Conservation (phyloP, 345 rosid genomes). For the Hibiscus syriacus region DNA sequence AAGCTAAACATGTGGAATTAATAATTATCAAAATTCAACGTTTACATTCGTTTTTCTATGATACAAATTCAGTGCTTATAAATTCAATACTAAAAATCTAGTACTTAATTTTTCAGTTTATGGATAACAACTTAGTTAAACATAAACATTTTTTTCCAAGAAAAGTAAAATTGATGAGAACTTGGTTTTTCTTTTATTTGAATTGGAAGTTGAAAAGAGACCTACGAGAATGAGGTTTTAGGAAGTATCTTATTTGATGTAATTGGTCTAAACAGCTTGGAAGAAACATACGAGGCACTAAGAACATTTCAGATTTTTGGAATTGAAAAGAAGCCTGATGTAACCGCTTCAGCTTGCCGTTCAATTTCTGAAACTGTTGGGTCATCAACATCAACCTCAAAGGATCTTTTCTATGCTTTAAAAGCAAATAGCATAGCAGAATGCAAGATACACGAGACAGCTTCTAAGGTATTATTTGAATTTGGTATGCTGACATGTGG, state of each 20-base stretch:
- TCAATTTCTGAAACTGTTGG: slow-evolving; percentile 39
- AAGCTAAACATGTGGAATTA: not conserved
- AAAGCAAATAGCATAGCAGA: slow-evolving; percentile 56
- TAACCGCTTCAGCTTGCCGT: slow-evolving; percentile 40
- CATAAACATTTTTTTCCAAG: not conserved
- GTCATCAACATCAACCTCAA: slow-evolving; percentile 48
- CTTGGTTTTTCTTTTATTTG: not conserved
- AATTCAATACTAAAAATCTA: not conserved
- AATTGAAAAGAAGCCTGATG: slow-evolving; percentile 45
- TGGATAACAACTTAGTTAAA: not conserved
- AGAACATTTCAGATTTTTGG: slow-evolving; percentile 76
- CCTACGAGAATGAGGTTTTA: not conserved
- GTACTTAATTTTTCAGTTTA: not conserved
- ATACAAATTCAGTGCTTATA: not conserved
- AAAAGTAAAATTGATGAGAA: not conserved
- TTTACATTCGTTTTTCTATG: not conserved
- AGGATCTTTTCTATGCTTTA: slow-evolving; percentile 66
- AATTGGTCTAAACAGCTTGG: slow-evolving; percentile 40
- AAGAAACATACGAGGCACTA: slow-evolving; percentile 74
- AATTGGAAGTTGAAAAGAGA: not conserved
- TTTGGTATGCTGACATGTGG: not conserved
- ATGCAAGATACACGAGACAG: slow-evolving; percentile 39
- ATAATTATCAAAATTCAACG: not conserved
- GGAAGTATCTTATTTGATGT: not conserved
- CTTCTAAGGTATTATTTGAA: slow-evolving; percentile 45